Conservation (phyloP, 1,139 yeast species). For the Nakaseomyces delphensis region DNA sequence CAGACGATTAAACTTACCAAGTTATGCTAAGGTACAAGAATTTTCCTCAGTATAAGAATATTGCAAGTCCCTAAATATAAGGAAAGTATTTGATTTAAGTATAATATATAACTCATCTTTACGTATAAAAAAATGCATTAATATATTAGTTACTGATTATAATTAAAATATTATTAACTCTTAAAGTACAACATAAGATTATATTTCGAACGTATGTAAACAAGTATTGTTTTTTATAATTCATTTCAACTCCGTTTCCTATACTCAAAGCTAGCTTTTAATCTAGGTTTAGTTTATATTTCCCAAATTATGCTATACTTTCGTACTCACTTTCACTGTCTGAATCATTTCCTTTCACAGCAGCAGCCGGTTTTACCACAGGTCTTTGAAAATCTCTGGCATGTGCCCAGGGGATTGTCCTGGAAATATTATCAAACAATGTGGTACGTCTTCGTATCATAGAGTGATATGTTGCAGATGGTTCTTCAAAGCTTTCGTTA, state of each 20-base stretch:
- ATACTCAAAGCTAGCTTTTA: too few relatives aligned
- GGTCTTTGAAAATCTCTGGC: slow-evolving; percentile 79
- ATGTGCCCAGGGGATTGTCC: slow-evolving; percentile 68
- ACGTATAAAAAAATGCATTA: slow-evolving; percentile 3
- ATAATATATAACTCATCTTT: slow-evolving; percentile 1
- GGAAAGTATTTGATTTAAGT: not conserved
- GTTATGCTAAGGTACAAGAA: slow-evolving; percentile 92
- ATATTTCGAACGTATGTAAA: too few relatives aligned
- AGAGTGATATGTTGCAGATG: slow-evolving; percentile 20
- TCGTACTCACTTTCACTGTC: slow-evolving; percentile 34
- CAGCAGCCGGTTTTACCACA: slow-evolving; percentile 18
- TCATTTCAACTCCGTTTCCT: too few relatives aligned
- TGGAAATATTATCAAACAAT: slow-evolving; percentile 44
- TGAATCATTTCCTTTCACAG: slow-evolving; percentile 21
- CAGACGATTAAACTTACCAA: slow-evolving; percentile 80
- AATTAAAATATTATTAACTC: too few relatives aligned
- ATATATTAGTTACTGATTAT: slow-evolving; percentile 1
- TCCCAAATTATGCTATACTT: slow-evolving; percentile 13
- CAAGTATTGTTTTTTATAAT: too few relatives aligned
- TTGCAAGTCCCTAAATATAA: too few relatives aligned
- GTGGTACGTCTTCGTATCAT: slow-evolving; percentile 30
- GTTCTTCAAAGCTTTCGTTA: slow-evolving; percentile 13
- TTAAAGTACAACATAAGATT: too few relatives aligned
- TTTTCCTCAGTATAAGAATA: slow-evolving; percentile 23
- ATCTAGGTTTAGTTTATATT: too few relatives aligned